These are phyloP conservation scores for Crataegus laevigata DNA, from an alignment of 306 rosid species.

Conservation along the genomic window DNA sequence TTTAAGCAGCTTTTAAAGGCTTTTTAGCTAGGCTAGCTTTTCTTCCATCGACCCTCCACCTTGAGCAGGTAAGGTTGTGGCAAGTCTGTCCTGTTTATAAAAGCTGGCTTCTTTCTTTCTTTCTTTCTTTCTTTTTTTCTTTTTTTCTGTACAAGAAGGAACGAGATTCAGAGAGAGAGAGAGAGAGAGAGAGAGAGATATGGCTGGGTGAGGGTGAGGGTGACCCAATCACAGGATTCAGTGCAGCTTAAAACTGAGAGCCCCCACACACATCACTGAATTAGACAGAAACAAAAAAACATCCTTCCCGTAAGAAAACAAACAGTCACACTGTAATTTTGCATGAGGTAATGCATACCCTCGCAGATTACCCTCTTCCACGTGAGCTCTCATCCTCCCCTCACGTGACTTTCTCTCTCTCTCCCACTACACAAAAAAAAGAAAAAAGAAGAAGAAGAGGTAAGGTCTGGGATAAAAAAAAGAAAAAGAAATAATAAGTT, in stretches of 20 bases:
- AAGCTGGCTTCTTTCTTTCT: constrained; percentile 17
- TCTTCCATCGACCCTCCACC: constrained; percentile 63
- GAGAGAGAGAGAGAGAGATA: background rate
- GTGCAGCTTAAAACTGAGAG: constrained; percentile 15
- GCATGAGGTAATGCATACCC: constrained; percentile 42
- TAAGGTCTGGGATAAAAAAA: background rate
- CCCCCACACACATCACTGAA: constrained; percentile 29
- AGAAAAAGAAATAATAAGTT: background rate
- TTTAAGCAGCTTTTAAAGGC: constrained; percentile 34
- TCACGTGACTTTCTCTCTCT: constrained; percentile 24
- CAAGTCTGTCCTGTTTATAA: constrained; percentile 44
- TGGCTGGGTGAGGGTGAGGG: background rate
- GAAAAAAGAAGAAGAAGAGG: background rate
- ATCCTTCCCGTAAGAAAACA: constrained; percentile 46
- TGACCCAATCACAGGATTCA: constrained; percentile 25
- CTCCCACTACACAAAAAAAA: background rate
- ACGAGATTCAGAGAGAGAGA: background rate
- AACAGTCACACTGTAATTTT: constrained; percentile 41
- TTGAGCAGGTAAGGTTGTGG: constrained; percentile 47
- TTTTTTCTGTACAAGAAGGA: background rate
- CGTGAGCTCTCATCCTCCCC: constrained; percentile 31
- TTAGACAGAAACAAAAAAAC: constrained; percentile 53
- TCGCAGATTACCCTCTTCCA: constrained; percentile 15
- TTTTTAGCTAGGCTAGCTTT: constrained; percentile 26
- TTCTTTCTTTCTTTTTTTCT: background rate